phyloP scores from a whole-genome alignment of 805 yeast species.

The Kazachstania bromeliacearum region DNA sequence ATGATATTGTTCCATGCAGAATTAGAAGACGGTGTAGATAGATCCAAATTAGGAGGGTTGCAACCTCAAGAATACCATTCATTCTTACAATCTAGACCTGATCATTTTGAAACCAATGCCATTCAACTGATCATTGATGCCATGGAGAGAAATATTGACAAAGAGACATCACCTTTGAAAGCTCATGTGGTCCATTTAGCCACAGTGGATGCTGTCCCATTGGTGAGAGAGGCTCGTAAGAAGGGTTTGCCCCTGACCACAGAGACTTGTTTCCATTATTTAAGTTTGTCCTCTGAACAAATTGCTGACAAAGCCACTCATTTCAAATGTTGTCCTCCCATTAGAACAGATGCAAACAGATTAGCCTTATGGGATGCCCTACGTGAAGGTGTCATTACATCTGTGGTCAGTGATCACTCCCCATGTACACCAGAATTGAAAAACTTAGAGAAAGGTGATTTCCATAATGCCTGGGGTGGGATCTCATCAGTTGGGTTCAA shows the following conservation, averaged over 20 bases:
- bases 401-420: constrained; percentile 92
- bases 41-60: constrained; percentile 27
- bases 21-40: constrained; percentile 45
- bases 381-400: constrained; percentile 51
- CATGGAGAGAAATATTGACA: constrained; percentile 32
- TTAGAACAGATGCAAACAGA: constrained; percentile 66
- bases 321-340: constrained; percentile 94
- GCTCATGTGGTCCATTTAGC: constrained; percentile 89
- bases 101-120: constrained; percentile 77
- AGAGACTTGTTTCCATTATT: constrained; percentile 91
- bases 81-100: constrained; percentile 81
- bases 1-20: constrained; percentile 91
- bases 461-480: constrained; percentile 94
- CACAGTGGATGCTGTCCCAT: constrained; percentile 71
- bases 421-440: constrained; percentile 92
- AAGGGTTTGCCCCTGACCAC: constrained; percentile 59
- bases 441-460: constrained; percentile 74
- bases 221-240: constrained; percentile 55
- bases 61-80: constrained; percentile 62
- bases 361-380: constrained; percentile 71
- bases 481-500: constrained; percentile 90
- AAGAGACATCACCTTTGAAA: constrained; percentile 42
- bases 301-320: constrained; percentile 73
- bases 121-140: constrained; percentile 61
- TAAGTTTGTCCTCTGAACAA: constrained; percentile 66